These are phyloP conservation scores for Leptomonas seymouri DNA, from an alignment of 208 protist genomes.

Conservation along the genomic window DNA sequence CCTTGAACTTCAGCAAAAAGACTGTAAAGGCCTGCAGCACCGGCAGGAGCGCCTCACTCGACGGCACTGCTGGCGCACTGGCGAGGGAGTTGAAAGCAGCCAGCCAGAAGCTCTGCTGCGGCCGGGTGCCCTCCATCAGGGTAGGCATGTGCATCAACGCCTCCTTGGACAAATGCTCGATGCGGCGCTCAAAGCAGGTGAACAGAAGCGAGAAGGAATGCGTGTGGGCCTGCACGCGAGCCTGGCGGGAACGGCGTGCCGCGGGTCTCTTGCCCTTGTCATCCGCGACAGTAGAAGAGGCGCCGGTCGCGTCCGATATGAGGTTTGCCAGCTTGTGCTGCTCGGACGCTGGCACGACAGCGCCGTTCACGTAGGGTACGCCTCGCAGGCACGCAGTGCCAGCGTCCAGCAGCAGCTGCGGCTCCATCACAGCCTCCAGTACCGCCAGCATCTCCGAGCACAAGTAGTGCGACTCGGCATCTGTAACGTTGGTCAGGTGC, in stretches of 20 bases:
- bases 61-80: constrained; percentile 51
- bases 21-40: constrained; percentile 79
- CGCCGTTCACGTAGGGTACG: constrained; percentile 46
- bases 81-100: constrained; percentile 78
- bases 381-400: constrained; percentile 69
- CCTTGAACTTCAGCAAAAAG: constrained; percentile 91
- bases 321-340: constrained; percentile 27
- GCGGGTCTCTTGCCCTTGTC: constrained; percentile 20
- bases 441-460: constrained; percentile 78
- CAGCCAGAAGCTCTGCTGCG: constrained; percentile 83
- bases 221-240: constrained; percentile 63
- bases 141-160: constrained; percentile 72
- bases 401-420: constrained; percentile 81
- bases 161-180: constrained; percentile 71
- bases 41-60: constrained; percentile 66
- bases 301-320: constrained; percentile 11
- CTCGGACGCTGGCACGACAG: constrained; percentile 37
- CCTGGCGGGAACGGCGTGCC: constrained; percentile 15
- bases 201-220: constrained; percentile 83
- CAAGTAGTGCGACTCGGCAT: constrained; percentile 74
- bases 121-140: constrained; percentile 53
- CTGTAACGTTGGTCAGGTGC: constrained; percentile 52
- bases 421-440: constrained; percentile 86
- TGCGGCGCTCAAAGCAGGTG: constrained; percentile 62
- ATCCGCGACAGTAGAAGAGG: not conserved